A percentile compares a stretch with the other conserved stretches of the same genome.
These are phyloP conservation scores for Encephalitozoon cuniculi DNA, from an alignment of 371 early-diverging fungal genomes.

Conservation along the genomic window DNA sequence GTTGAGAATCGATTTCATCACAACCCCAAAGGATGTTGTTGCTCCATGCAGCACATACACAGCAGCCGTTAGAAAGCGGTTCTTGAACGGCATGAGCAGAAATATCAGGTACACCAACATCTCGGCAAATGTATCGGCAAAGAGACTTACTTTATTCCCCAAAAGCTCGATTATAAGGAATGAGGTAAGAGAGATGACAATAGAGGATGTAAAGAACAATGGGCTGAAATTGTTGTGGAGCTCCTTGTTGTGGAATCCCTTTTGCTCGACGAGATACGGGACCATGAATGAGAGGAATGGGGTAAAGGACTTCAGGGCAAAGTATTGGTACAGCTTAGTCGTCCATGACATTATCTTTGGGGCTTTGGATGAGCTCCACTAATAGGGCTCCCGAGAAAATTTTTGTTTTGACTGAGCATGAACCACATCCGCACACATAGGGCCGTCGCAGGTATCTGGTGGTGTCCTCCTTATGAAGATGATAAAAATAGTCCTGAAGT, in stretches of 20 bases:
- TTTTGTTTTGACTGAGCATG: not conserved
- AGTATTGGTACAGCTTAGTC: conserved; percentile 8
- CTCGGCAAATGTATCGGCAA: conserved; percentile 42
- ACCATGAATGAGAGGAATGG: conserved; percentile 55
- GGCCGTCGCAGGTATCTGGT: not conserved
- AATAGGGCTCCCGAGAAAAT: not conserved
- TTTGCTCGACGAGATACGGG: conserved; percentile 51
- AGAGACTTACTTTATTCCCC: conserved; percentile 32
- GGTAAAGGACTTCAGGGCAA: conserved; percentile 36
- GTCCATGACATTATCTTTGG: not conserved
- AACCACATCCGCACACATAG: too few species aligned
- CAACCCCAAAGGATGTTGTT: conserved; percentile 21
- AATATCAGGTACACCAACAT: conserved; percentile 36
- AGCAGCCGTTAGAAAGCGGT: conserved; percentile 7
- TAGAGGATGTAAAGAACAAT: conserved; percentile 46
- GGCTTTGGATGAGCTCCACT: not conserved
- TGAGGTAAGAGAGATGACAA: conserved; percentile 35
- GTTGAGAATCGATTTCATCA: conserved; percentile 37
- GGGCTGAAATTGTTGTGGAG: conserved; percentile 47
- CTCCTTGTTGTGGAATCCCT: conserved; percentile 51
- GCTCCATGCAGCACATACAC: conserved; percentile 36
- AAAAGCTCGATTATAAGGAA: conserved; percentile 33
- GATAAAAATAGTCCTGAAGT: conserved; percentile 1
- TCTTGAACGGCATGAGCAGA: conserved; percentile 29
- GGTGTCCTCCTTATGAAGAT: not conserved